Conservation (phyloP, 2,329 filamentous ascomycete genomes). For the Zasmidium cellare region DNA sequence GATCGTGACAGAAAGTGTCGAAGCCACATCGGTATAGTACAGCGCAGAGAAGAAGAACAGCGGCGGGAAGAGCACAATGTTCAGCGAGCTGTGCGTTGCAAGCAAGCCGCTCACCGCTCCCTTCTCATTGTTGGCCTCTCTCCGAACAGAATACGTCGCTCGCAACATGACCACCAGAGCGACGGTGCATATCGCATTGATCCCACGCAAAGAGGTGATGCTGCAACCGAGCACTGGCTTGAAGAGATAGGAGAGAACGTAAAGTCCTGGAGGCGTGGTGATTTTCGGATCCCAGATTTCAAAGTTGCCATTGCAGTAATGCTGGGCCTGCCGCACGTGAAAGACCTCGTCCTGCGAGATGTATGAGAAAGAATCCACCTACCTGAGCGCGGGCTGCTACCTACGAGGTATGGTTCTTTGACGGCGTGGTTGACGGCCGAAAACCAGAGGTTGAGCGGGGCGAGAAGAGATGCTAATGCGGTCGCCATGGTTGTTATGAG, state of each 20-base stretch:
- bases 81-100: conserved; percentile 62
- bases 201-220: conserved; percentile 37
- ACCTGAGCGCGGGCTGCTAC: conserved; percentile 24
- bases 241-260: conserved; percentile 41
- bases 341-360: conserved; percentile 73
- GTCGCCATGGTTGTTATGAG: conserved; percentile 19
- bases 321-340: conserved; percentile 87
- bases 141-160: conserved; percentile 27
- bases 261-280: conserved; percentile 87
- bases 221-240: conserved; percentile 42
- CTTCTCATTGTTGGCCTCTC: conserved; percentile 15
- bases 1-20: conserved; percentile 71
- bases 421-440: conserved; percentile 48
- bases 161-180: conserved; percentile 33
- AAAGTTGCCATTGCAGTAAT: conserved; percentile 76
- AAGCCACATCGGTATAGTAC: conserved; percentile 92
- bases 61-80: conserved; percentile 81
- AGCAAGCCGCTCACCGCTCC: conserved; percentile 15
- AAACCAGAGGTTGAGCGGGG: conserved; percentile 32
- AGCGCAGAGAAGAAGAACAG: conserved; percentile 94
- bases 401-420: conserved; percentile 60
- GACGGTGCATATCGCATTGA: conserved; percentile 42
- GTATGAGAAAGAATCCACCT: conserved; percentile 24
- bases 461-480: conserved; percentile 20
- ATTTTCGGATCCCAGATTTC: conserved; percentile 92